A percentile compares a stretch with the other conserved stretches of the same genome.
These are phyloP conservation scores for Quercus tomentella DNA, from an alignment of 331 rosid genomes.

Conservation along the genomic window DNA sequence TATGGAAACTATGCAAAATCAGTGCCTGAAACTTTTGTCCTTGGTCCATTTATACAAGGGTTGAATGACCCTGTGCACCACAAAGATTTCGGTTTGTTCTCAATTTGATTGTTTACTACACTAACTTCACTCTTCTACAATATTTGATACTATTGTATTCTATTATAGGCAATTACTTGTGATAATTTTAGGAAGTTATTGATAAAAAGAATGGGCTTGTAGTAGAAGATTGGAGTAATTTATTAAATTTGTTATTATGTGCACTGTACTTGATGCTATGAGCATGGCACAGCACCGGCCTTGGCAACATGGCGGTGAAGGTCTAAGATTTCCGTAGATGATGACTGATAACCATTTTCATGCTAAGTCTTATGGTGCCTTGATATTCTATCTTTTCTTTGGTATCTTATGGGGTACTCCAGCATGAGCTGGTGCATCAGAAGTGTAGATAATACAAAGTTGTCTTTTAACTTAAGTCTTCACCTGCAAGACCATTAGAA, in stretches of 20 bases:
- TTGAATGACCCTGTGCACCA: slow-evolving; percentile 91
- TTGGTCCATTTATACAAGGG: slow-evolving; percentile 81
- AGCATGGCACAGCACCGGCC: background rate
- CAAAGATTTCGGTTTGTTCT: slow-evolving; percentile 77
- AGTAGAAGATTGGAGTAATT: no score
- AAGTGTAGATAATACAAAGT: background rate
- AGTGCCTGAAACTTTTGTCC: slow-evolving; percentile 72
- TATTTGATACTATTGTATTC: slow-evolving; percentile 7
- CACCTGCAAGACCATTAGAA: background rate
- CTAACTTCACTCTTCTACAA: background rate
- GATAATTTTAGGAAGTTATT: background rate
- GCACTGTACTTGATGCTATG: background rate
- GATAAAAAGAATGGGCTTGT: no score
- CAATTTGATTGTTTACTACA: slow-evolving; percentile 9
- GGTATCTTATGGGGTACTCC: background rate
- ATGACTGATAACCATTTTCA: background rate
- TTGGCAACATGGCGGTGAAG: background rate
- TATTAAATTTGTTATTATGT: background rate
- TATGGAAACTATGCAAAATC: slow-evolving; percentile 50
- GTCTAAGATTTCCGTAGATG: background rate
- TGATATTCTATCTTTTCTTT: background rate
- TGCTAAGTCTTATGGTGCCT: background rate
- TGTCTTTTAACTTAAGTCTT: background rate
- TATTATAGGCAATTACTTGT: background rate
- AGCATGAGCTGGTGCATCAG: background rate